Percentiles rank a stretch among this genome's conserved stretches.
Evolutionary conservation across 352 stramenopile genomes (phyloP).

Genomic region (Phytophthora niederhauseri): DNA sequence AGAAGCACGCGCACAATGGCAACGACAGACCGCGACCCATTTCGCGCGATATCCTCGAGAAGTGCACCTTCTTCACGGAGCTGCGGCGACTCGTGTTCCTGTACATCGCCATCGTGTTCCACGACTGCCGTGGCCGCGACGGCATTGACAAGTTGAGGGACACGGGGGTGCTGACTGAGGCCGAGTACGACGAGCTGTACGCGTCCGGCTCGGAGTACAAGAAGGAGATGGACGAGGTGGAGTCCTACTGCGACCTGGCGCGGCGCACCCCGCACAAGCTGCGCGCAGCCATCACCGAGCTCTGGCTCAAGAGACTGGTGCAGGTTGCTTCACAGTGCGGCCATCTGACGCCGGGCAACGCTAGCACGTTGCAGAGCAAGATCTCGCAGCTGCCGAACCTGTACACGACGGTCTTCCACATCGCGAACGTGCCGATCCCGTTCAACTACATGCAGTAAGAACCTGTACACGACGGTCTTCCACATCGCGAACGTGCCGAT

Average conservation of each 20-base stretch:
- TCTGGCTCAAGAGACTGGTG: constrained; percentile 78
- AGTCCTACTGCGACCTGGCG: constrained; percentile 53
- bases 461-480: constrained; percentile 79
- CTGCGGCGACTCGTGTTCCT: constrained; percentile 74
- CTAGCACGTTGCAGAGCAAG: constrained; percentile 67
- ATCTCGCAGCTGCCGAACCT: constrained; percentile 67
- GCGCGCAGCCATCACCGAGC: constrained; percentile 69
- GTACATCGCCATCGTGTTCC: constrained; percentile 83
- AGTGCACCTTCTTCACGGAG: constrained; percentile 78
- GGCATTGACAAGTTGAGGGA: constrained; percentile 66
- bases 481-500: constrained; percentile 85
- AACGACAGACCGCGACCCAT: constrained; percentile 34
- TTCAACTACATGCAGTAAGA: constrained; percentile 89
- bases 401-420: constrained; percentile 84
- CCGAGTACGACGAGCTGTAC: constrained; percentile 72
- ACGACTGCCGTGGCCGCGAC: constrained; percentile 71
- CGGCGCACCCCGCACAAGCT: constrained; percentile 68
- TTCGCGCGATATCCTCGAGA: constrained; percentile 59
- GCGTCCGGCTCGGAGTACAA: constrained; percentile 63
- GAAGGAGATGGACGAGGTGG: constrained; percentile 28
- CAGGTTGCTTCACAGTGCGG: constrained; percentile 58
- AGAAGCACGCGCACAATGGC: neutral
- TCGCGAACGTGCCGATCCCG: constrained; percentile 81
- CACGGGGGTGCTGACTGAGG: constrained; percentile 53
- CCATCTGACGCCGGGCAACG: constrained; percentile 58